Percentiles rank a stretch among this genome's conserved stretches.
phyloP scores from a whole-genome alignment of 78 protist genomes.

The Dictyostelium brefeldianum region DNA sequence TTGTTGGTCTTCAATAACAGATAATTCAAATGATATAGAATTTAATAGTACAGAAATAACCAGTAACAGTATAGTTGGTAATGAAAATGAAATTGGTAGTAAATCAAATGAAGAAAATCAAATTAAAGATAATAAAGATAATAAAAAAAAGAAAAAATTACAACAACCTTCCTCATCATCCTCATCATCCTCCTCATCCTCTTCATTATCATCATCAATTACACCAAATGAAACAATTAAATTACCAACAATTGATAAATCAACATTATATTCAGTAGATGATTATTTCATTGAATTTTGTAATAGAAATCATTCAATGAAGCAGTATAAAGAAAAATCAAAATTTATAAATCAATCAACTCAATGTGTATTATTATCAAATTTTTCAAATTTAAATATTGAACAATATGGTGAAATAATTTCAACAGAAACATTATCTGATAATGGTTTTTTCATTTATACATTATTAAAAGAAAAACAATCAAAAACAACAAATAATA shows the following conservation, averaged over 20 bases:
- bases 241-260: not conserved
- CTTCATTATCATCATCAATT: not conserved
- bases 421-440: not conserved
- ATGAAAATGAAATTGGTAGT: not conserved
- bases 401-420: not conserved
- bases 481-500: not conserved
- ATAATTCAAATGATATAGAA: not conserved
- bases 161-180: not conserved
- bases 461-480: not conserved
- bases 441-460: slow-evolving; percentile 28
- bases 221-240: not conserved
- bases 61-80: not conserved
- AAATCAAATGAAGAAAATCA: slow-evolving; percentile 12
- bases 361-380: not conserved
- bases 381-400: not conserved
- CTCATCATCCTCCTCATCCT: not conserved
- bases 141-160: not conserved
- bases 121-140: not conserved
- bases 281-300: slow-evolving; percentile 22
- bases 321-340: not conserved
- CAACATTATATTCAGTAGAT: not conserved
- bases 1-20: not conserved
- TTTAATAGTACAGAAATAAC: not conserved
- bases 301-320: slow-evolving; percentile 18
- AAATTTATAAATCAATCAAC: not conserved